Base-by-base conservation (phyloP, 2,329 filamentous ascomycete species). In the Alternaria dauci region DNA sequence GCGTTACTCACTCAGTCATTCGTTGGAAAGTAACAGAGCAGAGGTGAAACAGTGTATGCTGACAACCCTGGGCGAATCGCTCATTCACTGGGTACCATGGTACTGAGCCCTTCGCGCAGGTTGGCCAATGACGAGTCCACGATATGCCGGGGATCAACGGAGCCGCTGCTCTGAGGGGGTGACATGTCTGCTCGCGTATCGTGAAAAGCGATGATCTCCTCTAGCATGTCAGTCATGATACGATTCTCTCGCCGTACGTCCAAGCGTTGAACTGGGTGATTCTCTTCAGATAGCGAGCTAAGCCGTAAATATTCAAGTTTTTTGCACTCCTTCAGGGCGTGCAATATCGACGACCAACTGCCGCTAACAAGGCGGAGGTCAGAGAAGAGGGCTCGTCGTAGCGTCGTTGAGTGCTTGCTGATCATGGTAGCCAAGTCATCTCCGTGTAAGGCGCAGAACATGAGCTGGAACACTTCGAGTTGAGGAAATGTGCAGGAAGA, bases 361-460 rank as follows among this genome's bases (percentile, higher is more conserved):
- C 68, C 71, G 1, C 59, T 63, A 2, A 62, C 28, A 14, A 72
- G 16, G 14, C 53, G 58, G 16, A 63, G 57, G 26, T 67, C 53
- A 12, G 58, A 59, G 11, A 74, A 55, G 8, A 51, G 41, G 8
- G 71, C 39, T 2, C 54, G 48, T 18, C 56, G 60, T 25, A 75
- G 44, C 0, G 71, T 62, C 5, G 28, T 12, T 1, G 63, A 32
- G 39, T 75, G 71, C 2, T 58, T 61, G 11, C 39, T 62, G 2
- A 70, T 23, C 16, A 75, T 58, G 4, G 51, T 51, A 12, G 26
- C 41, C 18, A 75, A 16, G 16, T 73, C 68, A 1, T 61, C 55
- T 23, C 63, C 65, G 25, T 68, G 61, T 5, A 63, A 23, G 4
- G 61, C 54, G 30, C 62, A 64, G 11, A 72, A 69, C 42, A 63